Evolutionary conservation across 371 early-diverging fungal genomes (phyloP).

Genomic region (Globomyces sp.): DNA sequence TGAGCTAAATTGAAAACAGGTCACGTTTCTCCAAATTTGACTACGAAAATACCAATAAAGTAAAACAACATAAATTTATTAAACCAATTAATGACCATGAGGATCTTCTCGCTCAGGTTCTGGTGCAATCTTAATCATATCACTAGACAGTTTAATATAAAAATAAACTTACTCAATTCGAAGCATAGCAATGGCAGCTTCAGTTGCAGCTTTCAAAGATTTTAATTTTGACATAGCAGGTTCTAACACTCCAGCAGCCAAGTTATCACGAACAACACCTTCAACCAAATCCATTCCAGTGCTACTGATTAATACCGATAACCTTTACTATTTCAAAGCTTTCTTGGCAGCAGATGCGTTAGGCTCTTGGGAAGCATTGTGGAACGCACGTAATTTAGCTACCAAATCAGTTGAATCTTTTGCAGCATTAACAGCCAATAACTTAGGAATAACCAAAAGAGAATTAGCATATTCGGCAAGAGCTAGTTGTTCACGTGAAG

Average conservation of each 20-base stretch:
- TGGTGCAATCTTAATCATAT: conserved; percentile 84
- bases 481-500: conserved; percentile 93
- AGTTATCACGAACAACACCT: conserved; percentile 94
- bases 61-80: conserved; percentile 6
- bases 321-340: conserved; percentile 66
- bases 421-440: conserved; percentile 98
- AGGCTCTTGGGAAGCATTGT: conserved; percentile 73
- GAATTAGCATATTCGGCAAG: conserved; percentile 99
- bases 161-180: conserved; percentile 80
- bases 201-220: conserved; percentile 98
- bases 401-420: conserved; percentile 98
- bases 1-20: too few relatives aligned
- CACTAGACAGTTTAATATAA: conserved; percentile 45
- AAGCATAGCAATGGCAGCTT: conserved; percentile 98
- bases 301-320: conserved; percentile 10
- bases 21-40: too few relatives aligned
- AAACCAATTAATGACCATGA: conserved; percentile 45
- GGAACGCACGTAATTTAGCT: conserved; percentile 93
- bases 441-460: conserved; percentile 96
- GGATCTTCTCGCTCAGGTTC: conserved; percentile 41
- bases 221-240: conserved; percentile 99
- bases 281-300: conserved; percentile 93
- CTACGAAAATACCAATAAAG: neutral
- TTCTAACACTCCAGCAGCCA: conserved; percentile 97
- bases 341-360: conserved; percentile 63